These are phyloP conservation scores for Fusarium ramigenum DNA, from an alignment of 2,329 filamentous ascomycete species.

Conservation along the genomic window DNA sequence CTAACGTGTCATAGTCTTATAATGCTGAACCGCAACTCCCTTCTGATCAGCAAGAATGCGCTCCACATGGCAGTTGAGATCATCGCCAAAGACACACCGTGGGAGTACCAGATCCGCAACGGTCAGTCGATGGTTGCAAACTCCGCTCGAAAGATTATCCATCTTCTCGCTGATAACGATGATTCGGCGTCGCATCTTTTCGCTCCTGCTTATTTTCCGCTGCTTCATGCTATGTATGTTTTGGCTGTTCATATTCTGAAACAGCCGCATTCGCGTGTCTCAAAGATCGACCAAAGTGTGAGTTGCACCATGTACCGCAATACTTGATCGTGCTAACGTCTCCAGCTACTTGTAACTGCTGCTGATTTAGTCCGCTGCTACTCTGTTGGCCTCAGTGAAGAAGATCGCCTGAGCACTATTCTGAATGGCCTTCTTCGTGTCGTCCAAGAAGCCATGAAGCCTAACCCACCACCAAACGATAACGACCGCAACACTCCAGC, in stretches of 20 bases:
- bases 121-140: constrained; percentile 9
- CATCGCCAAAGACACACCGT: not conserved
- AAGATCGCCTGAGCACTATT: accelerated
- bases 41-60: not conserved
- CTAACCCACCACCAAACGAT: accelerated
- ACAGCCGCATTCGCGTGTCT: not conserved
- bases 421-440: not conserved
- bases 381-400: not conserved
- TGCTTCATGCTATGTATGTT: not conserved
- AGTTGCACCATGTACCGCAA: not conserved
- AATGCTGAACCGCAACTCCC: not conserved
- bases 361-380: not conserved
- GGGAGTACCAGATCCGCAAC: not conserved
- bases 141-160: not conserved
- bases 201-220: not conserved
- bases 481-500: accelerated
- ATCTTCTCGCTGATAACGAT: not conserved
- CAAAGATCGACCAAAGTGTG: constrained; percentile 5
- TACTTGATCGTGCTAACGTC: no score
- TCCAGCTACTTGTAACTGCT: not conserved
- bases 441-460: constrained; percentile 1
- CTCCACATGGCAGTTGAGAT: constrained; percentile 4
- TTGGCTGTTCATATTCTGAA: not conserved
- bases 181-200: not conserved
- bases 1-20: not conserved